Evolutionary conservation across 1,284 basidiomycete genomes (phyloP), one percentile per base, ranked within the genome.

Genomic region (Trichosporon sp.): DNA sequence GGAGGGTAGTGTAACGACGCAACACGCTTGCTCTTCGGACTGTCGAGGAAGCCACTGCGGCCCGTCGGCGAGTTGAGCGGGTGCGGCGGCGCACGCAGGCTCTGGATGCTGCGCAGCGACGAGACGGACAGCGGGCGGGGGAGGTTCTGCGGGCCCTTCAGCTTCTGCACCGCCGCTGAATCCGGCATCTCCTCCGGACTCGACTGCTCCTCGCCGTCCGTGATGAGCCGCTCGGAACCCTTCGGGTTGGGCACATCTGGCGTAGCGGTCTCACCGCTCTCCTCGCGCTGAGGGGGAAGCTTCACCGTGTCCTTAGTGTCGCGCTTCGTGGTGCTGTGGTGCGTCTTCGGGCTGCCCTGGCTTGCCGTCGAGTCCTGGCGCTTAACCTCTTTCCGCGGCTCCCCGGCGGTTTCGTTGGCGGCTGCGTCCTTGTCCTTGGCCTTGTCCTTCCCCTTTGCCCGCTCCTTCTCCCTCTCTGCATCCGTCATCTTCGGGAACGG

Each of bases 31-130:
- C 65, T 71, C 13, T 69, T 68, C 7, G 73, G 68, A 21, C 65
- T 44, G 11, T 69, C 62, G 19, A 63, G 59, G 32, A 59, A 62
- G 54, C 59, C 44, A 1, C 32, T 33, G 14, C 27, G 62, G 1
- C 69, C 71, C 7, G 70, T 71, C 6, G 77, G 74, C 13, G 74
- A 75, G 60, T 79, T 79, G 62, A 79, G 73, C 13, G 78, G 78
- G 60, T 79, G 78, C 10, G 77, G 77, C 23, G 78, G 76, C 0
- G 76, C 78, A 11, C 78, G 74, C 29, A 76, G 70, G 19, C 74
- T 77, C 60, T 74, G 73, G 13, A 75, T 69, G 10, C 74, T 76
- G 9, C 78, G 74, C 6, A 78, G 62, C 3, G 75, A 77, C 1
- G 74, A n/a, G 49, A 54, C 25, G 13, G 25, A 29, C 2, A 29